Base-by-base conservation (phyloP, 2,329 filamentous ascomycete genomes). In the Xylariaceae sp. region DNA sequence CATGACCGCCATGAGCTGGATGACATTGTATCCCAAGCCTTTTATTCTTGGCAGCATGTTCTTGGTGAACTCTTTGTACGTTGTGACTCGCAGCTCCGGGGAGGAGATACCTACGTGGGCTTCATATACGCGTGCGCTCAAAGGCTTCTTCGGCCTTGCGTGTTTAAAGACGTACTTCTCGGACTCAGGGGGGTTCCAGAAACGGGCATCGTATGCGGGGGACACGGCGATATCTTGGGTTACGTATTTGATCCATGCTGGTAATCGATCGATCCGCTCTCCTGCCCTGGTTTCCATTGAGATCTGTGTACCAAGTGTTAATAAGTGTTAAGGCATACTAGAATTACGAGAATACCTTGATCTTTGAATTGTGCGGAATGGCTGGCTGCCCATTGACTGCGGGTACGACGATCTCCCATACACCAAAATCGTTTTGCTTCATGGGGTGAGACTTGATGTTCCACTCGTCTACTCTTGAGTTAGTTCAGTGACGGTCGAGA, bases 1-100 rank as follows among this genome's bases (percentile, higher is more conserved):
- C 93, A 99, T 99, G 69, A 99, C 82, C 39, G 94, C 94, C 94
- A 99, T 99, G 60, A 99, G 81, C 72, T 99, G 94, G 63, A 99
- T 97, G 49, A 92, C 89, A 70, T 99, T 97, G 79, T 99, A 99
- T 33, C 93, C 94, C 36, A 97, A 79, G 60, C 85, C 78, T 69
- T 92, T 88, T 75, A 99, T 97, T 53, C 93, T 85, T 13, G 93
- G 92, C 6, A 99, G 82, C 81, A 96, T 92, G 72, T 90, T 91
- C 67, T 86, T 81, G 2, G 93, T 97, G 72, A 99, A 99, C 75
- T 99, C 92, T 73, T 97, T 96, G 82, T 96, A 99, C 6, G 91
- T 96, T 3, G 94, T 85, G 32, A 99, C 92, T 62, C 85, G 87
- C 58, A 88, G 84, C 60, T 97, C 93, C 1, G 92, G 91, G 2